Evolutionary conservation across 2,329 filamentous ascomycete species (phyloP), one percentile per base, ranked within the genome.

Genomic region (Bertia moriformis): DNA sequence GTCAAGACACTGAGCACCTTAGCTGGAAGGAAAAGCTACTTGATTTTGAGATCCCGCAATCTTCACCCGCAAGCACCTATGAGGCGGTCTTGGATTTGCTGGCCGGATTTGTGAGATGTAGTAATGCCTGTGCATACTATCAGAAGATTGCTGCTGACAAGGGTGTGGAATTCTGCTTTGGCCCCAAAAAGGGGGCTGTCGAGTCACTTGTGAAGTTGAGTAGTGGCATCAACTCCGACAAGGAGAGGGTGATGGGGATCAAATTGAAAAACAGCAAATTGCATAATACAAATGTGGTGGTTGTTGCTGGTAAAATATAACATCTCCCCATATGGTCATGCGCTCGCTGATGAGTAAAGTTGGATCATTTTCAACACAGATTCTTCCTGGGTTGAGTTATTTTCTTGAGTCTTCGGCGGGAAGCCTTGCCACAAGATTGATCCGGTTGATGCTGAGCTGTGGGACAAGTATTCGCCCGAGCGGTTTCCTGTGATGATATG

Each of bases 381-480:
- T 54, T 10, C 39, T 54, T 10, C 49, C 50, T 2, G 46, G 49
- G 14, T 39, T 54, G 20, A 46, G 48, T 17, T 52, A 51, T 18
- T 49, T 52, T 17, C 45, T 54, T 1, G 51, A 54, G 40, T 54
- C 51, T 0, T 52, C 51, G 5, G 51, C 49, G 2, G 51, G 51
- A 5, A 54, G 51, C 20, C 19, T 52, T 4, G 52, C 48, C 4
- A 54, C 36, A 52, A 49, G 38, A 51, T 54, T 33, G 47, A 51
- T 20, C 24, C 41, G 24, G 39, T 4, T 1, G 42, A 51, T 38
- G 44, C 29, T 4, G 39, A 42, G 0, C 45, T 56, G 10, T 55
- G 53, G 53, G 45, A 54, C 3, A 56, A 55, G 36, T 56, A 55
- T 36, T 53, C 52, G 1, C 52, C 54, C 0, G 49, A 55, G 30